Evolutionary conservation across 129 eudicot genomes (phyloP), one percentile per base, ranked within the genome.

Genomic region (Dittrichia graveolens): DNA sequence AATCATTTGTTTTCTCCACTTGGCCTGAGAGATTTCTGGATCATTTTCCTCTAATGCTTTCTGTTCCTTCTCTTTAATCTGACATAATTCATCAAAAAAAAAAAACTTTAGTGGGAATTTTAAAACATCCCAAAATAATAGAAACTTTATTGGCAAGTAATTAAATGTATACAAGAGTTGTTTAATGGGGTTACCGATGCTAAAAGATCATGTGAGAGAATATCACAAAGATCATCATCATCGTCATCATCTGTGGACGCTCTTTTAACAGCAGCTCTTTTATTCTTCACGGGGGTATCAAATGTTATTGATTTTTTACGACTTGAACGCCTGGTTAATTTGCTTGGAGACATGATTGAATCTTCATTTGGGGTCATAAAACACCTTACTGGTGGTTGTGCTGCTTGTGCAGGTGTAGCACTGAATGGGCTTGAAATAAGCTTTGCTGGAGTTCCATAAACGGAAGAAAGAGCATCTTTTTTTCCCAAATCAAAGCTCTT

Each of bases 21-120:
- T 90, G 74, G 97, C 96, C 64, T 86, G 86, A n/a, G 89, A 84
- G 61, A 86, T 81, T 39, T 90, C 88, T 76, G 99, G 97, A 67
- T 83, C 85, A 49, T 90, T 71, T 78, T 88, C 96, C 65, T 84
- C 79, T 65, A 76, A 13, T 16, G 78, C 82, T 61, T 76, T 78
- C 72, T 60, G 72, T 74, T 90, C 97, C 19, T 84, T 86, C 49
- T 86, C 93, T 65, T 74, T 79, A 52, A 94, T 84, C 97, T 94
- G 89, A 71, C 77, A 40, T 8, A 14, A 72, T 3, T 39, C 46
- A 11, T 65, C 8, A 72, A 3, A 15, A 13, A 24, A 5, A 7
- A n/a, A 35, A 61, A 9, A 13, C 64, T 39, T 42, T 3, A 64
- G 8, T 6, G 19, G 24, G 8, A 63, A 41, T 13, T 14, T 43